These are phyloP conservation scores for Lentinus tigrinus DNA, from an alignment of 768 basidiomycete species.

Conservation along the genomic window DNA sequence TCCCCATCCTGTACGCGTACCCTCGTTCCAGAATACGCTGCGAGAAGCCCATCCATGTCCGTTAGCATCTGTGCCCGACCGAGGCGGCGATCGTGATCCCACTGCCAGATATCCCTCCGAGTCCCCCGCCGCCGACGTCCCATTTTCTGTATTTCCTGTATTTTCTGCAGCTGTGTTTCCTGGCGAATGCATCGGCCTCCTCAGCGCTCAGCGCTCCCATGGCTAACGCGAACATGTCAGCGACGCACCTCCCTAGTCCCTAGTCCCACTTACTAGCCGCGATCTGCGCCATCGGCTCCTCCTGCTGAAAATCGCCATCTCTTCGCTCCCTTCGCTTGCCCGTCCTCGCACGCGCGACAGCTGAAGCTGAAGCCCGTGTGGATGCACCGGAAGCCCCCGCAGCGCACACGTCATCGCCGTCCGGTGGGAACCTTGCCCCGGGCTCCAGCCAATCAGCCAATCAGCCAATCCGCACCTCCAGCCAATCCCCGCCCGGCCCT, in stretches of 20 bases:
- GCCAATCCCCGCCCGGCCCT: background rate
- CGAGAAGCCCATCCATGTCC: background rate
- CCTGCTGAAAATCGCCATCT: too few relatives aligned
- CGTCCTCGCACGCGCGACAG: too few relatives aligned
- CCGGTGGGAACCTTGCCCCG: background rate
- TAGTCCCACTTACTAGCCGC: too few relatives aligned
- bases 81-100: constrained; percentile 11
- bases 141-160: background rate
- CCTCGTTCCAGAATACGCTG: background rate
- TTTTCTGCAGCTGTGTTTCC: background rate
- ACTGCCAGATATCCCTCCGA: constrained; percentile 5
- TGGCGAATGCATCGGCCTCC: too few relatives aligned
- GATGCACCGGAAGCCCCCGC: background rate
- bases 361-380: too few relatives aligned
- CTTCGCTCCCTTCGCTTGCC: too few relatives aligned
- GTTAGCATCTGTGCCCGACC: constrained; percentile 11
- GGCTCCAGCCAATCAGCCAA: too few relatives aligned
- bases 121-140: background rate
- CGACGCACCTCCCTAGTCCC: too few relatives aligned
- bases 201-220: too few relatives aligned
- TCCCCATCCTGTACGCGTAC: background rate
- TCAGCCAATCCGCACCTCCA: background rate
- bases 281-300: too few relatives aligned
- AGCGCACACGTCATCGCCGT: background rate
- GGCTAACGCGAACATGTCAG: too few relatives aligned